Base-by-base conservation (phyloP, 1,284 basidiomycete genomes). In the Ustilago nuda region DNA sequence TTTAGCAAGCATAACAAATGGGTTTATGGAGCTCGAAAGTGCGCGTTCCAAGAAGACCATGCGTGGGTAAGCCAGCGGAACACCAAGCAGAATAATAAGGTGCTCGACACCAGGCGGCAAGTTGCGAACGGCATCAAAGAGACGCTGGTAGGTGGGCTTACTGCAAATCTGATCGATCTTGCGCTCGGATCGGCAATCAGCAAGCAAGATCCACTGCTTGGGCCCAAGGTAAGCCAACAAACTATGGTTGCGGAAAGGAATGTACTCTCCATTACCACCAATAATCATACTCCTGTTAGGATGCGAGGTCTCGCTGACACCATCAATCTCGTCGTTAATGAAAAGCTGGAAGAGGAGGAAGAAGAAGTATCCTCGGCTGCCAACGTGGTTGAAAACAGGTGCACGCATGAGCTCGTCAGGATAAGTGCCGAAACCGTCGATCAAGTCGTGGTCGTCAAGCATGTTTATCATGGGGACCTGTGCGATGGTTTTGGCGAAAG, bases 361-460 rank as follows among this genome's bases (percentile, higher is more conserved):
- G 73, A 70, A 85, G 48, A 81, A 83, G 75, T 80, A 83, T 39
- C 82, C 84, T 11, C 74, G 72, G 8, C 54, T 46, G 13, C 82
- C 84, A 35, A 84, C 74, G 19, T 62, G 55, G 66, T 82, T 84
- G 74, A 85, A 85, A 36, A 85, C 73, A 32, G 76, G 71, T 1
- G 83, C 72, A 17, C 56, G 51, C 83, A 84, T 84, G 32, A 84
- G 68, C 7, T 82, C 73, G 59, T 85, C 82, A 0, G 81, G 68
- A 46, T 85, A 94, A 80, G 92, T 94, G 75, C 93, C 93, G 84
- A 94, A 98, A 7, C 95, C 95, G 82, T 98, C 94, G 78, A 97
- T 97, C 89, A 90, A 79, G 64, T 86, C 89, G 82, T 91, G 90
- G 74, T 90, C 90, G 78, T 90, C 90, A 43, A 90, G 86, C 88